These are phyloP conservation scores for Penicillium fuscoglaucum DNA, from an alignment of 2,329 filamentous ascomycete species.

Conservation along the genomic window DNA sequence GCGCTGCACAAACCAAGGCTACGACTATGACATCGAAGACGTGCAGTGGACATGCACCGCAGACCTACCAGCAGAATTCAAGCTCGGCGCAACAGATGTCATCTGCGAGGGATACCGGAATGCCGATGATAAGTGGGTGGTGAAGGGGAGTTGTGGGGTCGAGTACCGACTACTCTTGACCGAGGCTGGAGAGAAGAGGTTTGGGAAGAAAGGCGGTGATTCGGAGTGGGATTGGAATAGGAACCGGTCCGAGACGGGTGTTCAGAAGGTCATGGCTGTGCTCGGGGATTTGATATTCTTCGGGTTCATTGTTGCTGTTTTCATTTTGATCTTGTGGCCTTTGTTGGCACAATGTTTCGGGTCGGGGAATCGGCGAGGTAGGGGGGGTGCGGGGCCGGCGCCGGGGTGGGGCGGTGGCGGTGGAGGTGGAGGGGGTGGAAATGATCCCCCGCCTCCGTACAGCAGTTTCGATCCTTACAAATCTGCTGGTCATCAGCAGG, in stretches of 20 bases:
- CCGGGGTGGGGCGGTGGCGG: conserved; percentile 31
- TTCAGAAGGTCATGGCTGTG: conserved; percentile 6
- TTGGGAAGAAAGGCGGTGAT: conserved; percentile 56
- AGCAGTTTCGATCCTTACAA: conserved; percentile 29
- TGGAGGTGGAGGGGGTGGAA: conserved; percentile 35
- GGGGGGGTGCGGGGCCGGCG: conserved; percentile 23
- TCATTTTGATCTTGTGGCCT: conserved; percentile 31
- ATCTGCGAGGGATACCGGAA: conserved; percentile 84
- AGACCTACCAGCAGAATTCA: conserved; percentile 62
- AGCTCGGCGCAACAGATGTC: conserved; percentile 83
- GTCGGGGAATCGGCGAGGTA: conserved; percentile 19
- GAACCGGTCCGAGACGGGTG: neutral
- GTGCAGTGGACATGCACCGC: conserved; percentile 90
- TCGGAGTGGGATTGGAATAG: conserved; percentile 23
- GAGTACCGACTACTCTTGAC: conserved; percentile 83
- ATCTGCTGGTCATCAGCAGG: conserved; percentile 20
- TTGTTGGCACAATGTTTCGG: conserved; percentile 30
- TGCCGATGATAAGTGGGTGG: conserved; percentile 77
- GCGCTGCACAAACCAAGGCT: conserved; percentile 85
- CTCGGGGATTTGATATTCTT: conserved; percentile 37
- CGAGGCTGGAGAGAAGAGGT: conserved; percentile 69
- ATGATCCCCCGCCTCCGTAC: conserved; percentile 45
- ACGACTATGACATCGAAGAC: conserved; percentile 75
- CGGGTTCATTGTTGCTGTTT: conserved; percentile 33
- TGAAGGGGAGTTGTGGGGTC: conserved; percentile 89